Conservation (phyloP, 2,329 filamentous ascomycete genomes). For the Fusarium haematococcum region DNA sequence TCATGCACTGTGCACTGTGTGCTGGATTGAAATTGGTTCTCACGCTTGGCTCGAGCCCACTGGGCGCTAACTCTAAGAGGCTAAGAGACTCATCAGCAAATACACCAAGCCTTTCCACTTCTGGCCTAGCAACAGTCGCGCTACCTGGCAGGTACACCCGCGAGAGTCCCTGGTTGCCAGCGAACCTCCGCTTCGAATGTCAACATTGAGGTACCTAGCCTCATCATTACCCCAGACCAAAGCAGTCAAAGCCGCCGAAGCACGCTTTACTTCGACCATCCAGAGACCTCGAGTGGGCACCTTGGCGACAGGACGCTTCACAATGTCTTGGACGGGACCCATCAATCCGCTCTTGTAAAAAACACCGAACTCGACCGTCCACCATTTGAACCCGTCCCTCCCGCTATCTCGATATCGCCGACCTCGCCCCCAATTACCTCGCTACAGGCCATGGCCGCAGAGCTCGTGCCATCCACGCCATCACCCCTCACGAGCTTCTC, state of each 20-base stretch:
- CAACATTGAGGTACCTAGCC: constrained; percentile 27
- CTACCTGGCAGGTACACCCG: constrained; percentile 11
- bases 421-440: constrained; percentile 14
- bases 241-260: constrained; percentile 17
- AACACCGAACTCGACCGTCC: not conserved
- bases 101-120: not conserved
- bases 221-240: constrained; percentile 27
- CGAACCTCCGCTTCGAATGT: constrained; percentile 19
- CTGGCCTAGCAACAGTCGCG: not conserved
- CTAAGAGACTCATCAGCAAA: not conserved
- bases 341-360: constrained; percentile 24
- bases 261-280: constrained; percentile 10
- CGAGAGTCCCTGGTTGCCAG: constrained; percentile 1
- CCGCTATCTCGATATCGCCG: not conserved
- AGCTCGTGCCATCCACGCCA: constrained; percentile 34
- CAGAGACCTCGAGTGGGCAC: constrained; percentile 16
- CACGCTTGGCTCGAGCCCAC: not conserved
- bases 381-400: not conserved
- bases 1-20: not conserved
- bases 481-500: constrained; percentile 36
- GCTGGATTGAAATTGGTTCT: not conserved
- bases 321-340: constrained; percentile 34
- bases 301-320: constrained; percentile 33
- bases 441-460: constrained; percentile 40
- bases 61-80: constrained; percentile 15